Percentiles rank a stretch among this genome's conserved stretches.
Evolutionary conservation across 192 early-diverging fungal genomes (phyloP).

Genomic region (Thamnidium elegans): DNA sequence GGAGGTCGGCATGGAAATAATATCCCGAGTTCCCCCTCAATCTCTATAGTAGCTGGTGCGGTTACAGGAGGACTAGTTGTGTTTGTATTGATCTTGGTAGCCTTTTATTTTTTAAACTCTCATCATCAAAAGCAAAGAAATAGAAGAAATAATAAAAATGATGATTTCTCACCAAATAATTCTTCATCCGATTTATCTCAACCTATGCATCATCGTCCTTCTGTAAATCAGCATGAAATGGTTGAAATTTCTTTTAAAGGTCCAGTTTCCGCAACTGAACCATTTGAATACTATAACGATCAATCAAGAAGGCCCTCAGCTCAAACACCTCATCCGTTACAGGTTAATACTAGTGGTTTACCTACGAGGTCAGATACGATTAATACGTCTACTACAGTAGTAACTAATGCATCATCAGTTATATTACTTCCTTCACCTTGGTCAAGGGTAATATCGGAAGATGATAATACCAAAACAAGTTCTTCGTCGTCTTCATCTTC

Average conservation of each 20-base stretch:
- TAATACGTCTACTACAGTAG: background rate
- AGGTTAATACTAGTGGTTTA: background rate
- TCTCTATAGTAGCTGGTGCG: constrained; percentile 21
- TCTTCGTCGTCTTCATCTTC: too few species aligned
- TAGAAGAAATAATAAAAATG: background rate
- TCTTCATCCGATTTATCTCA: background rate
- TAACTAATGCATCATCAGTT: background rate
- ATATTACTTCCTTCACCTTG: constrained; percentile 5
- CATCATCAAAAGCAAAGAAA: background rate
- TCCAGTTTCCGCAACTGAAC: constrained; percentile 3
- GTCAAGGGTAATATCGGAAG: background rate
- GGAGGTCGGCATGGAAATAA: background rate
- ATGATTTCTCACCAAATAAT: too few species aligned
- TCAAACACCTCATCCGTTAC: constrained; percentile 1
- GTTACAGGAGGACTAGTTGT: constrained; percentile 22
- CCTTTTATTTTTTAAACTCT: constrained; percentile 17
- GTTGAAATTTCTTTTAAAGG: background rate
- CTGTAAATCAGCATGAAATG: background rate
- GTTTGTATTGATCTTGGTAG: constrained; percentile 17
- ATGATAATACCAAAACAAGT: too few species aligned
- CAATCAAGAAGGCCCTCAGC: constrained; percentile 6
- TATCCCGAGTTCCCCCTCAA: constrained; percentile 6
- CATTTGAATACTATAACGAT: constrained; percentile 7
- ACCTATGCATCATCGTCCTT: background rate
- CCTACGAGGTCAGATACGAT: constrained; percentile 3